Conservation (phyloP, 495 filamentous ascomycete genomes). For the Neurospora africana region DNA sequence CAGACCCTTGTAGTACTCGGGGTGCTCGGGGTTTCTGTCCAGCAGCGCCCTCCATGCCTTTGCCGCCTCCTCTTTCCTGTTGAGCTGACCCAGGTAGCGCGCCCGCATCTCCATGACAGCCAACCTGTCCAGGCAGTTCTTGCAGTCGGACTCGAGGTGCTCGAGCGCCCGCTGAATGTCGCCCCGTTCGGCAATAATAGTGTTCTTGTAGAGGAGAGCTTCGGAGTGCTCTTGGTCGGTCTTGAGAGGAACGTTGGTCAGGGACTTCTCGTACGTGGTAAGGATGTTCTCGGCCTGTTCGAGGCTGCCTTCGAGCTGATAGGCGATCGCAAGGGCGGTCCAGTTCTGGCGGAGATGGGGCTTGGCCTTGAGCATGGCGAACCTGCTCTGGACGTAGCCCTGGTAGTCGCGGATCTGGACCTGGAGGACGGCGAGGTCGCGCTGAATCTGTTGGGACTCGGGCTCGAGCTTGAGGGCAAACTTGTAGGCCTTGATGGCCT, state of each 20-base stretch:
- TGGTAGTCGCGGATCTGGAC: slow-evolving; percentile 94
- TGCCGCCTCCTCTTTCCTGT: slow-evolving; percentile 67
- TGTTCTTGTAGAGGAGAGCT: slow-evolving; percentile 90
- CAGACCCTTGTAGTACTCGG: slow-evolving; percentile 73
- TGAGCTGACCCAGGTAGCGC: slow-evolving; percentile 71
- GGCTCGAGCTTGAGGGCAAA: slow-evolving; percentile 88
- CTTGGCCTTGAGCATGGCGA: slow-evolving; percentile 70
- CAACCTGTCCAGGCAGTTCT: slow-evolving; percentile 71
- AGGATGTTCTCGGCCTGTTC: slow-evolving; percentile 81
- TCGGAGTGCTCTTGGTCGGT: slow-evolving; percentile 89
- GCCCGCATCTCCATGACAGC: slow-evolving; percentile 86
- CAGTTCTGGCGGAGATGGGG: slow-evolving; percentile 80
- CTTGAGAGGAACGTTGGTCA: slow-evolving; percentile 64
- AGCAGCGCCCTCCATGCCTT: slow-evolving; percentile 71
- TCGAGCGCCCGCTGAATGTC: slow-evolving; percentile 72
- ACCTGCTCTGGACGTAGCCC: slow-evolving; percentile 82
- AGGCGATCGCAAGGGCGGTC: slow-evolving; percentile 87
- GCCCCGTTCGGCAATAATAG: slow-evolving; percentile 79
- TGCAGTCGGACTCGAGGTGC: slow-evolving; percentile 67
- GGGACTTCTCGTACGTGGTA: slow-evolving; percentile 81
- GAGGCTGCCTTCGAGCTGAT: slow-evolving; percentile 80
- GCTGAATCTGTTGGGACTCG: slow-evolving; percentile 84
- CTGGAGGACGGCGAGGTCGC: slow-evolving; percentile 86
- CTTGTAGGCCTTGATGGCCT: slow-evolving; percentile 97
- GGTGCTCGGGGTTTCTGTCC: slow-evolving; percentile 78